phyloP scores from a whole-genome alignment of 495 filamentous ascomycete species.

The Tuber microsphaerosporum region DNA sequence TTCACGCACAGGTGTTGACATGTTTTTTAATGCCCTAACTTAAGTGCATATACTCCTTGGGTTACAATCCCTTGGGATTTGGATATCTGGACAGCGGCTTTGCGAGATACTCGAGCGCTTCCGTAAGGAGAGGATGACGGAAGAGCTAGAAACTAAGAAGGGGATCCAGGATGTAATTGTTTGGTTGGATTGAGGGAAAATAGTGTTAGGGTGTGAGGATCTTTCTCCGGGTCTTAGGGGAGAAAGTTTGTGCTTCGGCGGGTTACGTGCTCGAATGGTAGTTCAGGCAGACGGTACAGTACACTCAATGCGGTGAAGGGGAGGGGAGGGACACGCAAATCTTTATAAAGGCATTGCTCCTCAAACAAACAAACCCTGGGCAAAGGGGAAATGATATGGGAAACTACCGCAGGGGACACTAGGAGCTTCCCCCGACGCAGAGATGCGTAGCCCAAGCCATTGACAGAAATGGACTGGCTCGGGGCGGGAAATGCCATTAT shows the following conservation, averaged over 20 bases:
- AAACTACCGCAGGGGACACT: background rate
- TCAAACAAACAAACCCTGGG: slow-evolving; percentile 14
- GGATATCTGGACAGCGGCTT: background rate
- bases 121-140: background rate
- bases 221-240: background rate
- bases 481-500: background rate
- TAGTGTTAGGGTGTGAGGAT: slow-evolving; percentile 12
- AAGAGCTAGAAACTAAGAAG: background rate
- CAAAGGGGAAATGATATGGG: background rate
- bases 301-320: background rate
- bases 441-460: background rate
- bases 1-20: slow-evolving; percentile 26
- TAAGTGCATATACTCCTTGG: background rate
- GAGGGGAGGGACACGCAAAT: slow-evolving; percentile 9
- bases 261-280: background rate
- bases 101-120: background rate
- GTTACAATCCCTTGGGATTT: background rate
- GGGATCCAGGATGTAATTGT: background rate
- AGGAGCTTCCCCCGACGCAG: background rate
- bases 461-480: background rate
- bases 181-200: slow-evolving; percentile 6
- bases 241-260: background rate
- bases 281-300: background rate
- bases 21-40: background rate
- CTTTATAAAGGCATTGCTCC: slow-evolving; percentile 7